Base-by-base conservation (phyloP, 495 filamentous ascomycete species). In the Tetracladium setigerum region DNA sequence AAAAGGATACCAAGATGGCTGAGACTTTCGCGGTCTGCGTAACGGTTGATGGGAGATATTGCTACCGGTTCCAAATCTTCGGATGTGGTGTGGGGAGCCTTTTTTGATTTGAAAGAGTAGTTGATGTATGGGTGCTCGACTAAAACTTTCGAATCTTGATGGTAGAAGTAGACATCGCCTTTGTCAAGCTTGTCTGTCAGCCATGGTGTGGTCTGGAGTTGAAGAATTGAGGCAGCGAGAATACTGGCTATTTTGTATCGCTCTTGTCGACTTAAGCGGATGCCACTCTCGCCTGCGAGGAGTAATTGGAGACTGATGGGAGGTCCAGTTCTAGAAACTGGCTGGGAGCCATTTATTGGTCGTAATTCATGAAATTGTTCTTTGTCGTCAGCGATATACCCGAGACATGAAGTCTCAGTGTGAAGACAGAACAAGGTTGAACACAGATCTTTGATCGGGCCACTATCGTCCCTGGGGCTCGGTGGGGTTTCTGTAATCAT, bases 171-270 rank as follows among this genome's bases (percentile, higher is more conserved):
- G 14, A 64, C 56, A 33, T 59, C 39, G 3, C 35, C 44, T 36
- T 61, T 66, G 18, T 43, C 52, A 10, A 56, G 33, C 8, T 38
- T 33, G 14, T 55, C 45, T 11, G 42, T 19, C 0, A 59, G 43
- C 58, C 61, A 63, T 4, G 58, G 56, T 3, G 56, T 60, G 9
- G 44, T 47, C 22, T 65, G 50, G 15, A 65, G 52, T 27, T 60
- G 56, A 13, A 65, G 52, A 12, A 60, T 37, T 15, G 54, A 62
- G 4, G 54, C 56, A 19, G 60, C 47, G 1, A 65, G 46, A 17
- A 59, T 43, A 22, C 54, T 49, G 0, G 57, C 59, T 27, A 65
- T 47, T 12, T 47, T 48, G 30, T 58, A 52, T n/a, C 59, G 53
- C 31, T 60, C 30, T 38, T 42, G 40, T 11, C 54, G 12, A 32